Evolutionary conservation across 768 basidiomycete genomes (phyloP).

Genomic region (Tephrocybe sp.): DNA sequence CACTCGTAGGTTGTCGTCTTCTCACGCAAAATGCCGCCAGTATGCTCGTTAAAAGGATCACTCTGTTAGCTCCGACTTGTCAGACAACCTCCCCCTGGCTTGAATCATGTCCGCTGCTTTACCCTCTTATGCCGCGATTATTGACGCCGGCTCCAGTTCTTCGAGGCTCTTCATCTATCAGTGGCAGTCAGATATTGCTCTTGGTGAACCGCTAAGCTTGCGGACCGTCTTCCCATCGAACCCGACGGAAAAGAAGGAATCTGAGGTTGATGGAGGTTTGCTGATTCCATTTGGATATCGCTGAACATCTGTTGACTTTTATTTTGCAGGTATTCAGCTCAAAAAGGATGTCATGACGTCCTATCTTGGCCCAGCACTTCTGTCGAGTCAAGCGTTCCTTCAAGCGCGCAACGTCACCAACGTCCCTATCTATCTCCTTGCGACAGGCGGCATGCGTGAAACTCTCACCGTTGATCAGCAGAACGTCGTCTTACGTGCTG

Average conservation of each 20-base stretch:
- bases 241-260: conserved; percentile 3
- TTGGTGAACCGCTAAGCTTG: conserved; percentile 7
- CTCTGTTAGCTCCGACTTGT: no score
- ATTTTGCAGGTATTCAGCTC: conserved; percentile 7
- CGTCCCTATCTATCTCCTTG: conserved; percentile 13
- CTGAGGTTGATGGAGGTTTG: conserved; percentile 5
- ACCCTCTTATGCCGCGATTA: no score
- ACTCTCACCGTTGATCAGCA: background rate
- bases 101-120: no score
- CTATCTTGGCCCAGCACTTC: conserved; percentile 7
- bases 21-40: no score
- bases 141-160: no score
- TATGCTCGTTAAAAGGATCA: no score
- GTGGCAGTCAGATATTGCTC: conserved; percentile 7
- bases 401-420: background rate
- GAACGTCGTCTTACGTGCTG: conserved; percentile 1
- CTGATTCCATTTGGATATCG: background rate
- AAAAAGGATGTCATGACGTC: conserved; percentile 4
- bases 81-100: no score
- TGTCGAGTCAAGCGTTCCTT: conserved; percentile 1
- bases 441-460: conserved; percentile 15
- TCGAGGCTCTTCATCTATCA: no score
- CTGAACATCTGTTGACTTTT: background rate
- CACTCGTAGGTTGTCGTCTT: no score
- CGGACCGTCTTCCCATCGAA: conserved; percentile 5